These are phyloP conservation scores for Eucalyptus melliodora DNA, from an alignment of 345 rosid species.

Conservation along the genomic window DNA sequence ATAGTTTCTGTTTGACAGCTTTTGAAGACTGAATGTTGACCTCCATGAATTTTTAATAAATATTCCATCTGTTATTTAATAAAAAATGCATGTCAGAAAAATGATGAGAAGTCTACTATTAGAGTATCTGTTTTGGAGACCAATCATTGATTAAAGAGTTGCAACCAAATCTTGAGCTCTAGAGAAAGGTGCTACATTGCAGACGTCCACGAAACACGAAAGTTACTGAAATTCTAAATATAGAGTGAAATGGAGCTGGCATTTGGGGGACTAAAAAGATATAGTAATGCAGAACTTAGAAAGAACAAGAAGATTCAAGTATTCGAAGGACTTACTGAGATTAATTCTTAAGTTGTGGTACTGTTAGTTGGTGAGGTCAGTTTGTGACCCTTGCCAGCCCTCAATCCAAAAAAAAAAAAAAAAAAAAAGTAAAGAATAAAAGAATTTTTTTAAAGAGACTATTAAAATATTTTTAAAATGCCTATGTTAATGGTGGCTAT, in stretches of 20 bases:
- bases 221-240: no score
- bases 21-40: no score
- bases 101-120: fast-evolving
- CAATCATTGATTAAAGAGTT: neutral
- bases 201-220: neutral
- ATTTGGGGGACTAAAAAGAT: neutral
- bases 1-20: neutral
- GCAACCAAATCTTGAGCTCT: neutral
- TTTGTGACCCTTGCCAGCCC: fast-evolving
- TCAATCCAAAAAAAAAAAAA: fast-evolving
- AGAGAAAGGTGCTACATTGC: neutral
- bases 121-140: neutral
- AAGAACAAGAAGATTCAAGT: neutral
- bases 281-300: no score
- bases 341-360: no score
- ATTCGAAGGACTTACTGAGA: neutral
- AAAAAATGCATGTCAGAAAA: no score
- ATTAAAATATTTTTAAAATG: no score
- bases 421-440: no score
- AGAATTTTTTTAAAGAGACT: no score
- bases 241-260: neutral
- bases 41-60: no score
- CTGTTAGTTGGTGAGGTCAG: fast-evolving
- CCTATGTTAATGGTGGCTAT: fast-evolving
- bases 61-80: fast-evolving